phyloP scores from a whole-genome alignment of 78 protist species.

The Chrysochromulina tobinii region DNA sequence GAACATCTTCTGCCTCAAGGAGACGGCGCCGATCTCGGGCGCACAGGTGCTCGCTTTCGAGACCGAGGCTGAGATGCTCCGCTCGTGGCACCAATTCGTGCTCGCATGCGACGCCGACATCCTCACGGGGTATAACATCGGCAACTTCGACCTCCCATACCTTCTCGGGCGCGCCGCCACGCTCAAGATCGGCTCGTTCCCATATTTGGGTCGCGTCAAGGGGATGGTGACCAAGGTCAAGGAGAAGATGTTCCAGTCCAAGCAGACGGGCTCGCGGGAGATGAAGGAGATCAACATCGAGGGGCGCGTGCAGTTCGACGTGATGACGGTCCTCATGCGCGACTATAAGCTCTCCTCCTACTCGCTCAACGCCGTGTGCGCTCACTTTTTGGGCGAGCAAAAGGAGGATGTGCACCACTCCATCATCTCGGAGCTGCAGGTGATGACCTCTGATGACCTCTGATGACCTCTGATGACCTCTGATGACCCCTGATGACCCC shows the following conservation, averaged over 20 bases:
- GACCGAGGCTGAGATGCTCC: conserved; percentile 80
- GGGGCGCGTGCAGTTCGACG: conserved; percentile 86
- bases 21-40: neutral
- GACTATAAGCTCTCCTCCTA: conserved; percentile 92
- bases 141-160: conserved; percentile 97
- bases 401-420: conserved; percentile 99
- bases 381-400: conserved; percentile 95
- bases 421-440: conserved; percentile 88
- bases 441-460: neutral
- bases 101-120: conserved; percentile 93
- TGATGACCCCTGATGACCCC: too few species aligned
- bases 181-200: conserved; percentile 49
- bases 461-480: too few species aligned
- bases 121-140: conserved; percentile 96
- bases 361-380: conserved; percentile 94
- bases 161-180: conserved; percentile 87
- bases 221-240: conserved; percentile 47
- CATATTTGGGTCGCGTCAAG: conserved; percentile 27
- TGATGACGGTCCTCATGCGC: conserved; percentile 73
- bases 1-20: conserved; percentile 71
- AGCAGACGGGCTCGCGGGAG: conserved; percentile 92
- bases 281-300: conserved; percentile 75
- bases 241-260: conserved; percentile 68
- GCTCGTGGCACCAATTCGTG: conserved; percentile 62
- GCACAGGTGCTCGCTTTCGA: conserved; percentile 71